Evolutionary conservation across 1,284 basidiomycete genomes (phyloP), one percentile per base, ranked within the genome.

Genomic region (Sphaerobolus stellatus): DNA sequence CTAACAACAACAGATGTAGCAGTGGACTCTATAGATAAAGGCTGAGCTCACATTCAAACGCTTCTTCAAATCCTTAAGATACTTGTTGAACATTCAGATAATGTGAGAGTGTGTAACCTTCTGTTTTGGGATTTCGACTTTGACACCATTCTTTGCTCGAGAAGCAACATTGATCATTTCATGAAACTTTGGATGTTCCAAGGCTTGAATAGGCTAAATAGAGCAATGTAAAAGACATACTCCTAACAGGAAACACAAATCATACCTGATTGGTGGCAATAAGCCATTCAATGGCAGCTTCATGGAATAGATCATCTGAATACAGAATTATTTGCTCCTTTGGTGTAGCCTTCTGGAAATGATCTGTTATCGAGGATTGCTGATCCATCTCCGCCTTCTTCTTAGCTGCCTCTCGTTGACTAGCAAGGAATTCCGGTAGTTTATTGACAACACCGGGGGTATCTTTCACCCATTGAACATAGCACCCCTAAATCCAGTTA

Each of bases 181-280:
- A 8, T 62, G 56, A 44, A 70, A 71, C 11, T 43, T 45, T 2
- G 66, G 63, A 55, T 71, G 67, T 8, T 70, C 60, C 1, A 70
- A 36, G 7, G 68, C 70, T 36, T 61, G 50, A 28, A 72, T 57
- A 8, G 67, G 68, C 71, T 73, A 38, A 6, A 28, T 20, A 43
- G 20, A 16, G 6, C 16, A n/a, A 49, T n/a, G n/a, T n/a, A 16
- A 13, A 43, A 11, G n/a, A 11, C 9, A 13, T 13, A 22, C 24
- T 11, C 24, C 41, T 16, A 11, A 16, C 20, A 43, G 20, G 20
- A 8, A 20, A 14, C 29, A 27, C 7, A 29, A 22, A 25, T 61
- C 62, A 36, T 60, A 74, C 73, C 68, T 76, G 69, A 56, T 72
- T 64, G 1, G 66, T 74, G 6, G 58, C 62, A 40, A 74, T 60